Evolutionary conservation across 371 early-diverging fungal species (phyloP).

Genomic region (Mycotypha africana): DNA sequence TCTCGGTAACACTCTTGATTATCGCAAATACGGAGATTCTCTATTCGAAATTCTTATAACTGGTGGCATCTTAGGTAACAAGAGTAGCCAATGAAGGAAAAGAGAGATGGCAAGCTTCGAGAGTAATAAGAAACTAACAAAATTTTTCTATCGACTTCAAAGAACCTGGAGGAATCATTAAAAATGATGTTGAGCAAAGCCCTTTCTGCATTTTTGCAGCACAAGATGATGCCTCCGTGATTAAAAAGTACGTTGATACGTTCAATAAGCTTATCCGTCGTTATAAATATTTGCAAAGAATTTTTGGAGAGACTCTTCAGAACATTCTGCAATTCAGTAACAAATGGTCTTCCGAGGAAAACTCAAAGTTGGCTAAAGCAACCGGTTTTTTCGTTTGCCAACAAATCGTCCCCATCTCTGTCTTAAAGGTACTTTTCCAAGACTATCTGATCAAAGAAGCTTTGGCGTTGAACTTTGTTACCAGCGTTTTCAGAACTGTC

Average conservation of each 20-base stretch:
- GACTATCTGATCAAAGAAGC: slow-evolving; percentile 93
- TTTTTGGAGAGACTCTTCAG: slow-evolving; percentile 79
- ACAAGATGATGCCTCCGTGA: slow-evolving; percentile 61
- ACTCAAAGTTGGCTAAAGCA: slow-evolving; percentile 74
- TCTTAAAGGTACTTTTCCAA: slow-evolving; percentile 74
- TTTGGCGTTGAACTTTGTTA: slow-evolving; percentile 73
- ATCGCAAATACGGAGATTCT: slow-evolving; percentile 90
- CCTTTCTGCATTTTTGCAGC: slow-evolving; percentile 83
- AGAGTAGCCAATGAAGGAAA: background rate
- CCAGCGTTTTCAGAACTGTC: slow-evolving; percentile 78
- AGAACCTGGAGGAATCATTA: slow-evolving; percentile 89
- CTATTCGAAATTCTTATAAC: slow-evolving; percentile 89
- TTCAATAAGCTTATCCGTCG: slow-evolving; percentile 85
- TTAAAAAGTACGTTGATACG: slow-evolving; percentile 75
- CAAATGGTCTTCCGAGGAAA: slow-evolving; percentile 75
- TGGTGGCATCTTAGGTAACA: slow-evolving; percentile 87
- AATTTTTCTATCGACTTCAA: slow-evolving; percentile 1
- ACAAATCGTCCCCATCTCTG: slow-evolving; percentile 61
- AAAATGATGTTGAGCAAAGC: slow-evolving; percentile 74
- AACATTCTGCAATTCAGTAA: slow-evolving; percentile 86
- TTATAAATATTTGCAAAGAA: slow-evolving; percentile 87
- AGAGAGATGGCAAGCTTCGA: no score
- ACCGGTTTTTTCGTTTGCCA: slow-evolving; percentile 71
- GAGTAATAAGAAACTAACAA: background rate
- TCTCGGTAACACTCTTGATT: slow-evolving; percentile 84